Conservation (phyloP, 306 rosid species). For the Inga leiocalycina region DNA sequence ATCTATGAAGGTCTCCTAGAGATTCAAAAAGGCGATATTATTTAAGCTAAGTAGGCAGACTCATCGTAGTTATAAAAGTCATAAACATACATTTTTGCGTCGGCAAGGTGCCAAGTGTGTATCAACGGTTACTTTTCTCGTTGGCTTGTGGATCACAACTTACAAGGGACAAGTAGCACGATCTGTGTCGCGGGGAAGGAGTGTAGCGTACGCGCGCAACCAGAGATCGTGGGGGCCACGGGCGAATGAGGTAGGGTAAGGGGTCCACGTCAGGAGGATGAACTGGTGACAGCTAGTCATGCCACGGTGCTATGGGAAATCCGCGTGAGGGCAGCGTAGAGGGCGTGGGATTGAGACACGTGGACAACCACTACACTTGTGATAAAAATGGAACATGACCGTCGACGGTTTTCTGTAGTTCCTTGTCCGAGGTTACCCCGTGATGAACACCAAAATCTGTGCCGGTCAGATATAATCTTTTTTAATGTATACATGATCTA, state of each 20-base stretch:
- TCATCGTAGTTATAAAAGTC: background rate
- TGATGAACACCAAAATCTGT: no score
- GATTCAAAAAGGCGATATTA: background rate
- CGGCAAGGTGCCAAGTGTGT: constrained; percentile 40
- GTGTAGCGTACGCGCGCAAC: background rate
- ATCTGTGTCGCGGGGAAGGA: background rate
- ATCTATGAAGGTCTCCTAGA: background rate
- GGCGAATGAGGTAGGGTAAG: background rate
- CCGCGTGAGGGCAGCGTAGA: constrained; percentile 52
- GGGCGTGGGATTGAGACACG: constrained; percentile 14
- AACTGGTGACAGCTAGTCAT: background rate
- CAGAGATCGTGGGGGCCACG: background rate
- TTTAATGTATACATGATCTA: no score
- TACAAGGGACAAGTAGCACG: background rate
- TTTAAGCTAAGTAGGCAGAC: background rate
- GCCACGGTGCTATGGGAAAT: no score
- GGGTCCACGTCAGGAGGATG: background rate
- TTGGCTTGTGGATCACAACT: background rate
- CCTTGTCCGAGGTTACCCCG: no score
- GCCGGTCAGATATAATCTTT: no score
- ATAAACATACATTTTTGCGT: constrained; percentile 15
- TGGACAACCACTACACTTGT: background rate
- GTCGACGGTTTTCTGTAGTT: no score
- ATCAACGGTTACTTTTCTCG: constrained; percentile 52
- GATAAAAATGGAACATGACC: background rate